Percentiles rank a stretch among this genome's conserved stretches.
Conservation (phyloP, 208 protist genomes). For the Wallacemonas rigidus region DNA sequence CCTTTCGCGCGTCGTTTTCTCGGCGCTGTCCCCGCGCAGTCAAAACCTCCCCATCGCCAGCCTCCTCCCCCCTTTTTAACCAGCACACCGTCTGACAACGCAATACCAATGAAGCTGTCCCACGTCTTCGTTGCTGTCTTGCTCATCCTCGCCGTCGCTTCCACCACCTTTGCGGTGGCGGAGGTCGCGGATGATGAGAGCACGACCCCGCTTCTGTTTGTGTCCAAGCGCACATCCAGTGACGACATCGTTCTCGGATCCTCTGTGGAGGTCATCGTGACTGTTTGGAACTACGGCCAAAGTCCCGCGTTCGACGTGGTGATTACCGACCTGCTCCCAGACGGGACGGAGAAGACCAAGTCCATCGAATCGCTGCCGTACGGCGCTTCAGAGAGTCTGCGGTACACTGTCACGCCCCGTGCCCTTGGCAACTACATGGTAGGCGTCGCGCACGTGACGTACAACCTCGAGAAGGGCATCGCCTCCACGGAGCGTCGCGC, state of each 20-base stretch:
- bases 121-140: constrained; percentile 15
- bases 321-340: constrained; percentile 62
- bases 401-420: constrained; percentile 72
- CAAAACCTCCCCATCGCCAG: no score
- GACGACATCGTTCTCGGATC: constrained; percentile 76
- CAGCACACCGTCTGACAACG: no score
- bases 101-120: neutral
- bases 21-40: no score
- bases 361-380: constrained; percentile 56
- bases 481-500: constrained; percentile 40
- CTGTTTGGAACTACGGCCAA: constrained; percentile 80
- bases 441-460: constrained; percentile 66
- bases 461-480: constrained; percentile 72
- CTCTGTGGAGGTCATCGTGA: constrained; percentile 75
- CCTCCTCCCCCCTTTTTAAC: no score
- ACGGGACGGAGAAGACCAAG: constrained; percentile 49
- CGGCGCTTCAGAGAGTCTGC: constrained; percentile 59
- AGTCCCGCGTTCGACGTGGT: constrained; percentile 75
- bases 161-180: constrained; percentile 1
- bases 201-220: constrained; percentile 68
- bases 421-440: constrained; percentile 73
- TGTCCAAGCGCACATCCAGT: constrained; percentile 74
- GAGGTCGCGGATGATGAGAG: constrained; percentile 21
- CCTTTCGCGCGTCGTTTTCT: no score
- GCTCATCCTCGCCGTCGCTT: constrained; percentile 18